Percentiles rank a stretch among this genome's conserved stretches.
Evolutionary conservation across 2,329 filamentous ascomycete species (phyloP).

Genomic region (Xylariales sp.): DNA sequence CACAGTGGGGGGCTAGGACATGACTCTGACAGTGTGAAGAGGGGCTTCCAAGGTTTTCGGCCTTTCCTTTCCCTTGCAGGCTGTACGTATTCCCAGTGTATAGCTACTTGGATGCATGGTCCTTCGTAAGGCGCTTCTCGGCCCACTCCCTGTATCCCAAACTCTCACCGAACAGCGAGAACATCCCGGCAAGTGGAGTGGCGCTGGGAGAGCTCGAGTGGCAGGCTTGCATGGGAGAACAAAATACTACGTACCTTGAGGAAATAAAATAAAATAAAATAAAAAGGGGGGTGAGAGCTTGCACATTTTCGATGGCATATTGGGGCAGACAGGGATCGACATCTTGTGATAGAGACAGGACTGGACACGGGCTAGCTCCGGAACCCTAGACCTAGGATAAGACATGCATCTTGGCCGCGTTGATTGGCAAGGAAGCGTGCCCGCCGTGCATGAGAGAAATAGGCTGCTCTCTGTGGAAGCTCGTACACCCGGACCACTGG

Average conservation of each 20-base stretch:
- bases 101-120: too few relatives aligned
- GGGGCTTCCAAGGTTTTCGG: too few relatives aligned
- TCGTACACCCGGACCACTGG: not conserved
- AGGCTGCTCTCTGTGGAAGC: not conserved
- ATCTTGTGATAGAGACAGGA: not conserved
- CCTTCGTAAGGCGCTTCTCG: too few relatives aligned
- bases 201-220: too few relatives aligned
- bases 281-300: not conserved
- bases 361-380: not conserved
- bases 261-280: not conserved
- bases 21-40: too few relatives aligned
- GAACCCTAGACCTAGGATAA: not conserved
- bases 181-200: too few relatives aligned
- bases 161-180: too few relatives aligned
- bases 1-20: too few relatives aligned
- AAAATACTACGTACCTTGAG: not conserved
- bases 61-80: too few relatives aligned
- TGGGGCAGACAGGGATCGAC: not conserved
- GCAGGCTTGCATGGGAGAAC: too few relatives aligned
- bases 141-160: too few relatives aligned
- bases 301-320: not conserved
- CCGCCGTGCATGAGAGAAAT: conserved; percentile 4
- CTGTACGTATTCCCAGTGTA: too few relatives aligned
- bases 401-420: not conserved
- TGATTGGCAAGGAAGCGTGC: conserved; percentile 1